These are phyloP conservation scores for Plasmopara viticola DNA, from an alignment of 352 stramenopile genomes.

Conservation along the genomic window DNA sequence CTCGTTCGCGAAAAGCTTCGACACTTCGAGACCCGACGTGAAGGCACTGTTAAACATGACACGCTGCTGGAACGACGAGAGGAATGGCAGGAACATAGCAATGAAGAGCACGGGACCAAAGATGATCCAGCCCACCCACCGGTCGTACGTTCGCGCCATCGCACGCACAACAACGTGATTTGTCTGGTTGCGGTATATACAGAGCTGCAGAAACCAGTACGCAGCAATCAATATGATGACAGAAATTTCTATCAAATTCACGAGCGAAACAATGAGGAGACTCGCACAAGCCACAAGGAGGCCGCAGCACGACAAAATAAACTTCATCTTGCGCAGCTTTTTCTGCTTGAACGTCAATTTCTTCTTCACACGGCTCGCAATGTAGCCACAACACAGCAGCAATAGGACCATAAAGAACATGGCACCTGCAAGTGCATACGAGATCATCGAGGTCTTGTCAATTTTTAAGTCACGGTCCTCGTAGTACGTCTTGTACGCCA, in stretches of 20 bases:
- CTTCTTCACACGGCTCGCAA: constrained; percentile 80
- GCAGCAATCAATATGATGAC: constrained; percentile 63
- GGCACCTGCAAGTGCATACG: constrained; percentile 53
- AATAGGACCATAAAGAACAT: constrained; percentile 71
- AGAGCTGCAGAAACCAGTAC: constrained; percentile 85
- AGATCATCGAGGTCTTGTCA: constrained; percentile 47
- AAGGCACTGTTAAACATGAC: constrained; percentile 90
- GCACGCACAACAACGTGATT: constrained; percentile 75
- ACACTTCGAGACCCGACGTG: constrained; percentile 80
- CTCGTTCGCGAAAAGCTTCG: constrained; percentile 85
- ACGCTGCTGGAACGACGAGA: constrained; percentile 80
- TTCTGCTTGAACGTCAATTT: constrained; percentile 88
- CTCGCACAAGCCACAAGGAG: constrained; percentile 47
- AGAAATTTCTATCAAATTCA: constrained; percentile 67
- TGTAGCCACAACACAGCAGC: constrained; percentile 80
- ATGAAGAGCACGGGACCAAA: constrained; percentile 85
- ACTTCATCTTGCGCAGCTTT: constrained; percentile 88
- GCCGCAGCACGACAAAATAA: constrained; percentile 63
- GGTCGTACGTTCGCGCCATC: constrained; percentile 69
- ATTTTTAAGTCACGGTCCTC: constrained; percentile 55
- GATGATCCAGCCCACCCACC: constrained; percentile 83
- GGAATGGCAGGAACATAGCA: constrained; percentile 85
- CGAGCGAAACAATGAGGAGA: constrained; percentile 60
- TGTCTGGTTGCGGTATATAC: constrained; percentile 68
- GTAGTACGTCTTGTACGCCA: constrained; percentile 80